phyloP scores from a whole-genome alignment of 306 rosid genomes.

The Rosa rugosa region DNA sequence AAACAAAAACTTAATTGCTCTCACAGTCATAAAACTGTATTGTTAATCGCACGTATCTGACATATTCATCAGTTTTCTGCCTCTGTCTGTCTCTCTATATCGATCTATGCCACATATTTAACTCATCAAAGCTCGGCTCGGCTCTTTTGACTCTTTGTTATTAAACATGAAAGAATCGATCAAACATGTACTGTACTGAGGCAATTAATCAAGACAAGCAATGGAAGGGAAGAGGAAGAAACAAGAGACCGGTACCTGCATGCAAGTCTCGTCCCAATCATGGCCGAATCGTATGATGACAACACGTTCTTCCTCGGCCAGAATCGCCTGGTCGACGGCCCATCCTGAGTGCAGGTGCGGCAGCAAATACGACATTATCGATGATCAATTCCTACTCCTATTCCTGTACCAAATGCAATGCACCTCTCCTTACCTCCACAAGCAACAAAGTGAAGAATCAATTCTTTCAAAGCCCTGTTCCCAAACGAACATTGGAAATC shows the following conservation, averaged over 20 bases:
- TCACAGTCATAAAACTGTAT: neutral
- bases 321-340: constrained; percentile 91
- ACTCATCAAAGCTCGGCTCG: neutral
- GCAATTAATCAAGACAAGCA: neutral
- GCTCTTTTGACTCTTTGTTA: neutral
- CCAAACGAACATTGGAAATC: neutral
- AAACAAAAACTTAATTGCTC: neutral
- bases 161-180: neutral
- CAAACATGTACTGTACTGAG: neutral
- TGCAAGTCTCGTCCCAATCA: constrained; percentile 90
- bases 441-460: neutral
- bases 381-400: neutral
- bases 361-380: constrained; percentile 70
- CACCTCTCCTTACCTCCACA: neutral
- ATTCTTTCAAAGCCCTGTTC: neutral
- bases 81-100: no score
- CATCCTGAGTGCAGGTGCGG: constrained; percentile 90
- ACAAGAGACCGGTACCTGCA: constrained; percentile 50
- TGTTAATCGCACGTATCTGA: neutral
- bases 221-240: no score
- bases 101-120: no score
- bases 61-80: no score
- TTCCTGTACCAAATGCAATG: neutral
- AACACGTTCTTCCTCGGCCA: constrained; percentile 70
- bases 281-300: constrained; percentile 71